A percentile compares a stretch with the other conserved stretches of the same genome.
Evolutionary conservation across 352 stramenopile species (phyloP).

Genomic region (Phytophthora macrochlamydospora): DNA sequence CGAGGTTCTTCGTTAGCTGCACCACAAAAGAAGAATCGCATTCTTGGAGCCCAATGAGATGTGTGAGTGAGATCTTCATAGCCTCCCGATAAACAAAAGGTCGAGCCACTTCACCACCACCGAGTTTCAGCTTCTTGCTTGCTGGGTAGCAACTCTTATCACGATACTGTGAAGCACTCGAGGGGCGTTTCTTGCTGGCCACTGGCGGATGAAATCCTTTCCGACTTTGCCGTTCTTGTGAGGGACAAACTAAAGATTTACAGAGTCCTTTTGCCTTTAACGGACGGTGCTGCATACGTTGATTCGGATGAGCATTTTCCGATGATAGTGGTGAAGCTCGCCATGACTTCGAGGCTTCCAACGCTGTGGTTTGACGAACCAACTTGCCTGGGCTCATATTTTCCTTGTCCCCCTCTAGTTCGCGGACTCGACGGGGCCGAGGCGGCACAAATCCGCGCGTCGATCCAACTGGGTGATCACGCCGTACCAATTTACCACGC

Average conservation of each 20-base stretch:
- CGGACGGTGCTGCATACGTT: not conserved
- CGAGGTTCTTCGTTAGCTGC: conserved; percentile 8
- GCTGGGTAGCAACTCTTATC: not conserved
- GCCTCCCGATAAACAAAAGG: conserved; percentile 42
- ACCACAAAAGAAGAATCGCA: not conserved
- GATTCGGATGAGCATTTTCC: conserved; percentile 2
- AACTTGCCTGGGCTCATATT: conserved; percentile 26
- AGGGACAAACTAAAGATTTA: conserved; percentile 12
- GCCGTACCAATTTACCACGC: not conserved
- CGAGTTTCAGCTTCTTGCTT: conserved; percentile 28
- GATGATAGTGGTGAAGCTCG: conserved; percentile 11
- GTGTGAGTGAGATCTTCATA: conserved; percentile 46
- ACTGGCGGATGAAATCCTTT: conserved; percentile 50
- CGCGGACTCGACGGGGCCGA: not conserved
- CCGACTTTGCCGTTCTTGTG: conserved; percentile 20
- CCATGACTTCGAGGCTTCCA: conserved; percentile 25
- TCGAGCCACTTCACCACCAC: not conserved
- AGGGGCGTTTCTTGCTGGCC: conserved; percentile 32
- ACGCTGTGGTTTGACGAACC: conserved; percentile 13
- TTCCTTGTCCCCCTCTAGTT: conserved; percentile 30
- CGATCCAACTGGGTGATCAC: not conserved
- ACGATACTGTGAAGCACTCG: conserved; percentile 9
- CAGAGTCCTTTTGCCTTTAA: conserved; percentile 3
- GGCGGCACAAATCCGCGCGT: not conserved
- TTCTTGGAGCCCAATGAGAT: conserved; percentile 18